Conservation (phyloP, 2,329 filamentous ascomycete species). For the Fusarium nanum region DNA sequence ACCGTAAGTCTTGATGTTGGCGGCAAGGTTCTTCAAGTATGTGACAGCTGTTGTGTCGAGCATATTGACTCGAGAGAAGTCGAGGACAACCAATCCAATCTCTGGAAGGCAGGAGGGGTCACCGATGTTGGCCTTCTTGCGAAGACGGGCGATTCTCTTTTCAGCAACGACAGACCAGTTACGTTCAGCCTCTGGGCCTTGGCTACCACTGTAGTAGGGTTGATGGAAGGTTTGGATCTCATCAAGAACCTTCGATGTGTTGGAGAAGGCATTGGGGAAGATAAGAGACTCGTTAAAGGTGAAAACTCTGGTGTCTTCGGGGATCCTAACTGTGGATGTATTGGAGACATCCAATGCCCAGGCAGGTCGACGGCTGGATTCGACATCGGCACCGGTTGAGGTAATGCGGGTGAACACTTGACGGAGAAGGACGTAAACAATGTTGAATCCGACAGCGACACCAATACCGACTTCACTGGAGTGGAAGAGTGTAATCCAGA, state of each 20-base stretch:
- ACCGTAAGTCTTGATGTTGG: slow-evolving; percentile 61
- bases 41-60: slow-evolving; percentile 65
- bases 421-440: slow-evolving; percentile 69
- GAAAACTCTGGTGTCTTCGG: slow-evolving; percentile 66
- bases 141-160: slow-evolving; percentile 59
- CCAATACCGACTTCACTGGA: slow-evolving; percentile 70
- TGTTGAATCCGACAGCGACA: slow-evolving; percentile 70
- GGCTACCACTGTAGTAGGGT: slow-evolving; percentile 52
- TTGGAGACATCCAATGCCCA: slow-evolving; percentile 25
- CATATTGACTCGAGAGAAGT: slow-evolving; percentile 63
- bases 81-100: slow-evolving; percentile 62
- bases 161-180: slow-evolving; percentile 67
- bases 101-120: slow-evolving; percentile 49
- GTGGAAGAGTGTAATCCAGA: slow-evolving; percentile 73
- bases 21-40: slow-evolving; percentile 60
- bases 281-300: slow-evolving; percentile 68
- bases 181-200: slow-evolving; percentile 51
- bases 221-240: slow-evolving; percentile 59
- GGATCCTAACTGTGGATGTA: slow-evolving; percentile 48
- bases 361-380: slow-evolving; percentile 47
- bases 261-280: slow-evolving; percentile 69
- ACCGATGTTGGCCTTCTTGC: slow-evolving; percentile 53
- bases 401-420: slow-evolving; percentile 63
- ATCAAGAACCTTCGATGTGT: slow-evolving; percentile 63
- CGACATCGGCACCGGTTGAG: slow-evolving; percentile 46